A percentile compares a stretch with the other conserved stretches of the same genome.
Evolutionary conservation across 169 alveolate species (phyloP).

Genomic region (Plasmodium chabaudi): DNA sequence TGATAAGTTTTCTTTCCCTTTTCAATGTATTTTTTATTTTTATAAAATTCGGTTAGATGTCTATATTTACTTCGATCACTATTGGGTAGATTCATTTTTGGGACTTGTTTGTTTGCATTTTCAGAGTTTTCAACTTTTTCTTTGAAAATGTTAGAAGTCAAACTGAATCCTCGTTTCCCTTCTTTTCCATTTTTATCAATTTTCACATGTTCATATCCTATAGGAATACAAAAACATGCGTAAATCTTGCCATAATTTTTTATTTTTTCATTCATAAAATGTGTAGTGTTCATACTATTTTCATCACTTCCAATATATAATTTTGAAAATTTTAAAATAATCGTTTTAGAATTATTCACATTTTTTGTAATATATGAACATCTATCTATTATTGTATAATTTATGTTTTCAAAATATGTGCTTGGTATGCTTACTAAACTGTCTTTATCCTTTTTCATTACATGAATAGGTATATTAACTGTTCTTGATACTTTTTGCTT

Average conservation of each 20-base stretch:
- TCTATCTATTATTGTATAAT: conserved; percentile 2
- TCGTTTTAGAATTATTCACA: not conserved
- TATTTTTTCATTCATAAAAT: conserved; percentile 2
- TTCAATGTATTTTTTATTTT: not conserved
- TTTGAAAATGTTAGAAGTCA: not conserved
- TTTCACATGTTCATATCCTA: not conserved
- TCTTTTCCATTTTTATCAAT: not conserved
- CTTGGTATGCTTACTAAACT: not conserved
- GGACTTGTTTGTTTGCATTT: not conserved
- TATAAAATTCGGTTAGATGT: conserved; percentile 1
- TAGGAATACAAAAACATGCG: conserved; percentile 29
- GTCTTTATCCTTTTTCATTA: too few relatives aligned
- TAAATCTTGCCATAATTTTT: conserved; percentile 12
- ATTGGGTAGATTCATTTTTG: not conserved
- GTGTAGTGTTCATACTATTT: too few relatives aligned
- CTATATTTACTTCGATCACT: not conserved
- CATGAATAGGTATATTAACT: too few relatives aligned
- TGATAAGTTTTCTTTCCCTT: conserved; percentile 15
- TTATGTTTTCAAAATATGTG: not conserved
- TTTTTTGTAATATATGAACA: conserved; percentile 15
- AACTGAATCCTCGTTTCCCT: conserved; percentile 7
- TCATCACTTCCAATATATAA: conserved; percentile 3
- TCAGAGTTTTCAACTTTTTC: conserved; percentile 1
- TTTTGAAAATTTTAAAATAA: conserved; percentile 13
- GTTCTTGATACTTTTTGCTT: too few relatives aligned